phyloP scores from a whole-genome alignment of 2,329 filamentous ascomycete species.

The Aspergillus sp. region DNA sequence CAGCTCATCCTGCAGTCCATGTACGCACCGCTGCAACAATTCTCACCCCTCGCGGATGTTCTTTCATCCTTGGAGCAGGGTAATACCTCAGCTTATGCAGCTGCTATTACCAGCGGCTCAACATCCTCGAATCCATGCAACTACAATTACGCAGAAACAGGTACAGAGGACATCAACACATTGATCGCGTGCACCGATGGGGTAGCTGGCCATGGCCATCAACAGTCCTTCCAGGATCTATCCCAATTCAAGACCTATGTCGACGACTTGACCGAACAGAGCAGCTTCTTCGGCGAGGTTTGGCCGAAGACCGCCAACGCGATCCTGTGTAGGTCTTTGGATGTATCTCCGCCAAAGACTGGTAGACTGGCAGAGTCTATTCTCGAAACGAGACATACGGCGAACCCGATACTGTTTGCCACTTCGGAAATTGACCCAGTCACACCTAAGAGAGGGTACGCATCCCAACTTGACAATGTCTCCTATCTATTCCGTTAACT shows the following conservation, averaged over 20 bases:
- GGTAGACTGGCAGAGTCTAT: not conserved
- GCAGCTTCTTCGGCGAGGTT: not conserved
- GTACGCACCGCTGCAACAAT: not conserved
- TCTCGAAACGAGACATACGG: conserved; percentile 14
- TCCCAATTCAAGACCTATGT: not conserved
- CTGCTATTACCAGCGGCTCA: not conserved
- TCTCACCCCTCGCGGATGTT: not conserved
- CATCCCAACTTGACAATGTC: not conserved
- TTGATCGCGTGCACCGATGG: not conserved
- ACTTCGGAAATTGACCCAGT: conserved; percentile 57
- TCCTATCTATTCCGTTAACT: too few species aligned
- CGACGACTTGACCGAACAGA: not conserved
- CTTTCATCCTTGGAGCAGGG: not conserved
- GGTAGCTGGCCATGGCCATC: too few species aligned
- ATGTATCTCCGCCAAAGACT: not conserved
- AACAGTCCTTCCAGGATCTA: not conserved
- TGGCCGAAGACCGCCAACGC: not conserved
- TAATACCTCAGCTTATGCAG: not conserved
- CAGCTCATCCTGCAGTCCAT: not conserved
- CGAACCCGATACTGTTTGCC: conserved; percentile 56
- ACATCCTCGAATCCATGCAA: not conserved
- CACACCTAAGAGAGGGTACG: conserved; percentile 46
- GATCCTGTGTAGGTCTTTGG: not conserved
- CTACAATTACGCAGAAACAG: not conserved
- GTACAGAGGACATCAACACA: not conserved